phyloP scores from a whole-genome alignment of 1,139 yeast genomes.

The Debaryomyces sp. region DNA sequence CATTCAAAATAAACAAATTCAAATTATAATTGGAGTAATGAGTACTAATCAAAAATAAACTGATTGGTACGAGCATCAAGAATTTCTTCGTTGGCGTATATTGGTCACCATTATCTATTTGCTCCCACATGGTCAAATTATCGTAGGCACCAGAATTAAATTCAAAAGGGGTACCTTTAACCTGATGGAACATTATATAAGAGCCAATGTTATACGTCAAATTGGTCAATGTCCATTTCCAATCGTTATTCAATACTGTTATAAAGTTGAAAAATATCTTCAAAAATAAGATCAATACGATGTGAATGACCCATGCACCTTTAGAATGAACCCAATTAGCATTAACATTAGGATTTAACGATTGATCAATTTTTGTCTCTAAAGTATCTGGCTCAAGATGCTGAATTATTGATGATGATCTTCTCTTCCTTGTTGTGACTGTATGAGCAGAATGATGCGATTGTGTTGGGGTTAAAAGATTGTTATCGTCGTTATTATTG shows the following conservation, averaged over 20 bases:
- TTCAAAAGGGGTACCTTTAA: slow-evolving; percentile 96
- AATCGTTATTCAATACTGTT: slow-evolving; percentile 70
- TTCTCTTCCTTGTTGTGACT: slow-evolving; percentile 42
- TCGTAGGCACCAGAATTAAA: slow-evolving; percentile 97
- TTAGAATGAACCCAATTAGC: slow-evolving; percentile 96
- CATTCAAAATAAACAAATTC: slow-evolving; percentile 75
- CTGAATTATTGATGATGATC: slow-evolving; percentile 62
- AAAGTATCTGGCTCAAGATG: slow-evolving; percentile 92
- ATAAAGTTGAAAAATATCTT: slow-evolving; percentile 78
- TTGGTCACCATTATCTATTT: slow-evolving; percentile 94
- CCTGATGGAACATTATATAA: slow-evolving; percentile 94
- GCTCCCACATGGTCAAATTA: slow-evolving; percentile 98
- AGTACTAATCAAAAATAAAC: slow-evolving; percentile 80
- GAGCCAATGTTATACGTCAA: slow-evolving; percentile 88
- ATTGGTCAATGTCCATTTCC: slow-evolving; percentile 94
- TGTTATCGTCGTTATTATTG: slow-evolving; percentile 16
- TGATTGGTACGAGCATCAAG: slow-evolving; percentile 86
- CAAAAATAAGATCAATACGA: slow-evolving; percentile 74
- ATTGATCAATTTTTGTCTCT: slow-evolving; percentile 92
- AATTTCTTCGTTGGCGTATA: slow-evolving; percentile 96
- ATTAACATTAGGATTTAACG: slow-evolving; percentile 83
- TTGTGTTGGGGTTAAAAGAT: slow-evolving; percentile 26
- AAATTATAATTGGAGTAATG: slow-evolving; percentile 89
- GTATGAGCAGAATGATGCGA: slow-evolving; percentile 30
- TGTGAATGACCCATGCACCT: slow-evolving; percentile 94